These are phyloP conservation scores for Paraurostyla sp. DNA, from an alignment of 73 alveolate genomes.

Conservation along the genomic window DNA sequence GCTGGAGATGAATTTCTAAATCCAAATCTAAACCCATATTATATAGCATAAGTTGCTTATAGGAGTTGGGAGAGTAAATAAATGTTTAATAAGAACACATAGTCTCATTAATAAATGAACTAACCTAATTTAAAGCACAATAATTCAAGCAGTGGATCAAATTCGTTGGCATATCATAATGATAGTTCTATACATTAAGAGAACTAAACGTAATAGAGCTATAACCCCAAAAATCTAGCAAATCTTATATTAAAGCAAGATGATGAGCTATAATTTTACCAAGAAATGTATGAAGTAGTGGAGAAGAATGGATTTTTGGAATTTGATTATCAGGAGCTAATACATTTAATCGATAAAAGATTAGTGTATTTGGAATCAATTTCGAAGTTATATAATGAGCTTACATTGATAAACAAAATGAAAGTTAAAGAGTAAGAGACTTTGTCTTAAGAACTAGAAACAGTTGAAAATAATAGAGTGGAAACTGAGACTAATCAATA, in stretches of 20 bases:
- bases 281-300: not conserved
- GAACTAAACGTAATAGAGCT: no score
- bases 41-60: not conserved
- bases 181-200: no score
- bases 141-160: not conserved
- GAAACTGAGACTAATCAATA: not conserved
- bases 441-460: not conserved
- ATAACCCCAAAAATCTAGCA: not conserved
- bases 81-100: no score
- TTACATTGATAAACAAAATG: not conserved
- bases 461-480: not conserved
- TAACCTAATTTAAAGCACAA: no score
- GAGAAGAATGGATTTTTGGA: not conserved
- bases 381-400: constrained; percentile 7
- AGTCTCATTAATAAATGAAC: no score
- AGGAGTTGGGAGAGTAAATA: no score
- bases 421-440: constrained; percentile 1
- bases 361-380: constrained; percentile 26
- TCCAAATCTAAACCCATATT: not conserved
- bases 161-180: not conserved
- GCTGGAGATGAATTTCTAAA: not conserved
- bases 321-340: constrained; percentile 10
- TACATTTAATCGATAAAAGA: constrained; percentile 31
- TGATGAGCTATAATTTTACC: not conserved
- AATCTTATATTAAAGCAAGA: not conserved